These are phyloP conservation scores for Wallacemonas sp. DNA, from an alignment of 208 protist genomes.

Conservation along the genomic window DNA sequence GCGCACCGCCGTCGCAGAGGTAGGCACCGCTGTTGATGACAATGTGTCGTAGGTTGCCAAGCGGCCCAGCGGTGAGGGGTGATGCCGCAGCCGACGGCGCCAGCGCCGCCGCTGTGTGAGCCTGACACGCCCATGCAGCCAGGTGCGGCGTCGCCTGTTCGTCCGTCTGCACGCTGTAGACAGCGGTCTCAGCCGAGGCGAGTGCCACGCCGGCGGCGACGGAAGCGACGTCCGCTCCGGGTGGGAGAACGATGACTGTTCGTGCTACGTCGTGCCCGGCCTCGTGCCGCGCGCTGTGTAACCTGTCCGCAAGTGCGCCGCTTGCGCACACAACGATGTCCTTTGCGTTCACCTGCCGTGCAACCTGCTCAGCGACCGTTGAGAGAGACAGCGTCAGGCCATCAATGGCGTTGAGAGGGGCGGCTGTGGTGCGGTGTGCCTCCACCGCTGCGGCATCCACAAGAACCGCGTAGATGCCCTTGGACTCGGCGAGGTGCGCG, in stretches of 20 bases:
- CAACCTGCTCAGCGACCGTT: slow-evolving; percentile 61
- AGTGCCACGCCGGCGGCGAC: slow-evolving; percentile 75
- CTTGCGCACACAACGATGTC: slow-evolving; percentile 82
- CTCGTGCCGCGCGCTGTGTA: slow-evolving; percentile 57
- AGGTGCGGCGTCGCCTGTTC: slow-evolving; percentile 82
- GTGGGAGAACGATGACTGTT: slow-evolving; percentile 46
- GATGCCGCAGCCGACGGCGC: slow-evolving; percentile 16
- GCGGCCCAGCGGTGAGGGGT: slow-evolving; percentile 16
- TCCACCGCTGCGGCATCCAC: slow-evolving; percentile 53
- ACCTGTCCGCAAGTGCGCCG: slow-evolving; percentile 56
- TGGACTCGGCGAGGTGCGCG: slow-evolving; percentile 42
- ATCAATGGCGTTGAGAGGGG: slow-evolving; percentile 19
- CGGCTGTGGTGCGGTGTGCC: slow-evolving; percentile 25
- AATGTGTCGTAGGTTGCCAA: slow-evolving; percentile 83
- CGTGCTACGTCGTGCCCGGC: slow-evolving; percentile 8
- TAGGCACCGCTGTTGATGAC: slow-evolving; percentile 88
- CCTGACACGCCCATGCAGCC: slow-evolving; percentile 51
- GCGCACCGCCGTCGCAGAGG: slow-evolving; percentile 53
- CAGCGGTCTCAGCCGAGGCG: slow-evolving; percentile 41
- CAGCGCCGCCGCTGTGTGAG: slow-evolving; percentile 20
- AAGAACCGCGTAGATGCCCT: slow-evolving; percentile 73
- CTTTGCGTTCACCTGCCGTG: slow-evolving; percentile 43
- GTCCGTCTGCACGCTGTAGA: slow-evolving; percentile 86
- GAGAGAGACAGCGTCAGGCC: slow-evolving; percentile 49
- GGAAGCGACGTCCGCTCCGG: slow-evolving; percentile 61